Evolutionary conservation across 345 rosid species (phyloP).

Genomic region (Salix exigua): DNA sequence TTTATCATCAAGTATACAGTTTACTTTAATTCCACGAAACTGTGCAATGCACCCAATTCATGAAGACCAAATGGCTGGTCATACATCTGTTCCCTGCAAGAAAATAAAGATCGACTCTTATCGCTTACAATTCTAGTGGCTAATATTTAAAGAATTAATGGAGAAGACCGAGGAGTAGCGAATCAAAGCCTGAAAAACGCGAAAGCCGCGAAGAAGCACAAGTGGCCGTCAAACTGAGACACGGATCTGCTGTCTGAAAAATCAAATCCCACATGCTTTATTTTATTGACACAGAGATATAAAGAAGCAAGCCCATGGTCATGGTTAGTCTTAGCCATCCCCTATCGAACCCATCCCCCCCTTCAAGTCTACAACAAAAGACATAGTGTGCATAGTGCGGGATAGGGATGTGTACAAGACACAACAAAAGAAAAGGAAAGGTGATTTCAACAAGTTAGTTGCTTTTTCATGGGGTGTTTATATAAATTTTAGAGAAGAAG

Average conservation of each 20-base stretch:
- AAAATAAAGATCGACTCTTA: too few relatives aligned
- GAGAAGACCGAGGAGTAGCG: neutral
- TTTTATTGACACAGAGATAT: neutral
- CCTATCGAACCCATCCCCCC: neutral
- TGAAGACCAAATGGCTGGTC: too few relatives aligned
- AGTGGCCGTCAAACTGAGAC: conserved; percentile 9
- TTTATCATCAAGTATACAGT: too few relatives aligned
- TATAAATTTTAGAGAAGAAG: neutral
- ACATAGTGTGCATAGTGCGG: conserved; percentile 5
- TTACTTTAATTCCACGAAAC: too few relatives aligned
- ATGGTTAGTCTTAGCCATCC: neutral
- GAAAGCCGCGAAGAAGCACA: conserved; percentile 2
- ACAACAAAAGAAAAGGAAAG: conserved; percentile 7
- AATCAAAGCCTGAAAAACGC: neutral
- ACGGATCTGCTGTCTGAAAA: neutral
- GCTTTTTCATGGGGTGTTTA: neutral
- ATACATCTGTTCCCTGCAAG: too few relatives aligned
- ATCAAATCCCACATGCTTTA: neutral
- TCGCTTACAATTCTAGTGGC: neutral
- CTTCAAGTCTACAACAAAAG: conserved; percentile 18
- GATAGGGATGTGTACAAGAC: neutral
- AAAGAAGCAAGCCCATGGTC: neutral
- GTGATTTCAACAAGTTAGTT: neutral
- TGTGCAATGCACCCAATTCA: too few relatives aligned
- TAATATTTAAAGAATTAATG: neutral